Percentiles rank a stretch among this genome's conserved stretches.
Conservation (phyloP, 1,284 basidiomycete genomes). For the Boletus mariae region DNA sequence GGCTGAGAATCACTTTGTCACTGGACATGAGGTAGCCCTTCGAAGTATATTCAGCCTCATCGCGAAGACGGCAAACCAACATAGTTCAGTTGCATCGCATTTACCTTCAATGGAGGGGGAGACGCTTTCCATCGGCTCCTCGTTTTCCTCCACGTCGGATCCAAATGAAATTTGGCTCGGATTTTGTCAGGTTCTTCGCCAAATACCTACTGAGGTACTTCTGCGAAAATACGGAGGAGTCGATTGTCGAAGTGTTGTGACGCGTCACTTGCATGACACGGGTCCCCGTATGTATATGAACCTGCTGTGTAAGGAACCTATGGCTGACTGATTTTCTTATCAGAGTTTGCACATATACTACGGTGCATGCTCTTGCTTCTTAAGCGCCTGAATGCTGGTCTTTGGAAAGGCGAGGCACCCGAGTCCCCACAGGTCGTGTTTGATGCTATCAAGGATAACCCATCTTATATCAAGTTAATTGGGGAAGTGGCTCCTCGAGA, state of each 20-base stretch:
- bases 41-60: conserved; percentile 34
- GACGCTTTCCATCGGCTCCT: conserved; percentile 2
- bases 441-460: conserved; percentile 79
- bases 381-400: conserved; percentile 46
- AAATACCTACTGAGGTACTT: conserved; percentile 49
- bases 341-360: conserved; percentile 68
- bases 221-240: conserved; percentile 35
- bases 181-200: conserved; percentile 46
- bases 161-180: conserved; percentile 52
- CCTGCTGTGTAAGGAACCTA: neutral
- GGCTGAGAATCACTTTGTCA: conserved; percentile 41
- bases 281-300: conserved; percentile 53
- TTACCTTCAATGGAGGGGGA: conserved; percentile 6
- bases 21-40: conserved; percentile 44
- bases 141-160: conserved; percentile 38
- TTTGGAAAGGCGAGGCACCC: conserved; percentile 66
- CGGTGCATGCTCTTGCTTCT: conserved; percentile 54
- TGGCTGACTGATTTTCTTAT: neutral
- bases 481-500: conserved; percentile 34
- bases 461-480: conserved; percentile 53
- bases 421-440: conserved; percentile 75
- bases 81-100: neutral
- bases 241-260: conserved; percentile 50
- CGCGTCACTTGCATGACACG: conserved; percentile 59
- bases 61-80: conserved; percentile 11